Conservation (phyloP, 1,284 basidiomycete species). For the Sanghuangporus sanghuang region DNA sequence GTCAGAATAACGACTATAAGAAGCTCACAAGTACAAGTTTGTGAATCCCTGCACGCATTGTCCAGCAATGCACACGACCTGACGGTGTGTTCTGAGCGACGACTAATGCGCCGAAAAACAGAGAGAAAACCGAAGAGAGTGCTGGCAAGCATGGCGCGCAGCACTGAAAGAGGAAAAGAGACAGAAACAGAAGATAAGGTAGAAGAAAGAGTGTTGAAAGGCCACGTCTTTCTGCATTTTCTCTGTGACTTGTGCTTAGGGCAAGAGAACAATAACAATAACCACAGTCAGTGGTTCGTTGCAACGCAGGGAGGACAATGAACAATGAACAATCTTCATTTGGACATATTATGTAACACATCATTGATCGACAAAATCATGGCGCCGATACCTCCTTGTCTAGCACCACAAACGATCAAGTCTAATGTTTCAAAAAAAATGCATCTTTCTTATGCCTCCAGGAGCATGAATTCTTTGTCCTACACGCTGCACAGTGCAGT, state of each 20-base stretch:
- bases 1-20: neutral
- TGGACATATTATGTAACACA: neutral
- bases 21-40: constrained; percentile 60
- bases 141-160: constrained; percentile 40
- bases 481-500: too few relatives aligned
- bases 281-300: neutral
- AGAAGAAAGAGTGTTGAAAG: constrained; percentile 18
- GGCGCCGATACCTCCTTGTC: too few relatives aligned
- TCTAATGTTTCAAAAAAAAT: neutral
- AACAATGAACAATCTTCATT: neutral
- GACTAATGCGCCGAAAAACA: constrained; percentile 39
- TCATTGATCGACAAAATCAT: neutral
- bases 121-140: constrained; percentile 38
- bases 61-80: constrained; percentile 74
- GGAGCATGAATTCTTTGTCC: too few relatives aligned
- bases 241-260: neutral
- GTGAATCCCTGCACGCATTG: constrained; percentile 74
- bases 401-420: too few relatives aligned
- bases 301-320: neutral
- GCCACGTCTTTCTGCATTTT: neutral
- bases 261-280: constrained; percentile 5
- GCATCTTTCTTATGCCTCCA: too few relatives aligned
- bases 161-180: constrained; percentile 27
- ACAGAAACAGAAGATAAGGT: constrained; percentile 27
- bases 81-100: constrained; percentile 34